Conservation (phyloP, 2,329 filamentous ascomycete species). For the Fusarium metavorans region DNA sequence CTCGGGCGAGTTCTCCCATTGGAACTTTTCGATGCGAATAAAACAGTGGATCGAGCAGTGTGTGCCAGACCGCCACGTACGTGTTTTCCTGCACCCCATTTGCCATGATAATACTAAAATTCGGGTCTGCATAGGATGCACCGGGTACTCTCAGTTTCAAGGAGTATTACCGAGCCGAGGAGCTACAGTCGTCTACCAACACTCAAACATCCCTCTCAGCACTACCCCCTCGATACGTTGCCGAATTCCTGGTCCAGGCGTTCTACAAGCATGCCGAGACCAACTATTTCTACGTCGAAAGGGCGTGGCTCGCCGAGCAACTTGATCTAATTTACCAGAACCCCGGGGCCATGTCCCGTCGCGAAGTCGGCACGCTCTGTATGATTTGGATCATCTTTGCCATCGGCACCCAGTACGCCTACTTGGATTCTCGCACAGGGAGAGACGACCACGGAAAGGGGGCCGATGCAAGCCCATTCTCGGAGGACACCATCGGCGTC, state of each 20-base stretch:
- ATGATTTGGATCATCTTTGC: constrained; percentile 61
- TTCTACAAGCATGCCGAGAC: constrained; percentile 63
- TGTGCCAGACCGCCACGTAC: constrained; percentile 48
- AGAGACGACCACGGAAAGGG: constrained; percentile 35
- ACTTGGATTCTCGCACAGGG: constrained; percentile 54
- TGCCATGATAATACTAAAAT: constrained; percentile 1
- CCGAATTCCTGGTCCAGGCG: constrained; percentile 59
- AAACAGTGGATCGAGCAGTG: constrained; percentile 62
- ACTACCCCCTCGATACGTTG: constrained; percentile 60
- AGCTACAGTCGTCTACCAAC: constrained; percentile 56
- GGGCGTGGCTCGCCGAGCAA: constrained; percentile 55
- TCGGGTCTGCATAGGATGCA: constrained; percentile 37
- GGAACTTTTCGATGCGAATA: constrained; percentile 65
- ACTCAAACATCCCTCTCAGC: constrained; percentile 54
- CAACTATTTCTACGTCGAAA: constrained; percentile 62
- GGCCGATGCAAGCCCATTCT: constrained; percentile 47
- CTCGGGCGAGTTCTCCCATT: constrained; percentile 65
- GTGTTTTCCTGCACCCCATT: constrained; percentile 5
- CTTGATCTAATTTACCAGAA: constrained; percentile 57
- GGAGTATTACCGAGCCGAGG: constrained; percentile 60
- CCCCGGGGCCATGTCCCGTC: constrained; percentile 51
- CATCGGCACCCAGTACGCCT: constrained; percentile 64
- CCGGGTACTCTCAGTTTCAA: constrained; percentile 48
- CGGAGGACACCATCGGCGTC: constrained; percentile 66
- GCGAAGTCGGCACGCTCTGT: constrained; percentile 57